Evolutionary conservation across 768 basidiomycete genomes (phyloP).

Genomic region (Terana coerulea): DNA sequence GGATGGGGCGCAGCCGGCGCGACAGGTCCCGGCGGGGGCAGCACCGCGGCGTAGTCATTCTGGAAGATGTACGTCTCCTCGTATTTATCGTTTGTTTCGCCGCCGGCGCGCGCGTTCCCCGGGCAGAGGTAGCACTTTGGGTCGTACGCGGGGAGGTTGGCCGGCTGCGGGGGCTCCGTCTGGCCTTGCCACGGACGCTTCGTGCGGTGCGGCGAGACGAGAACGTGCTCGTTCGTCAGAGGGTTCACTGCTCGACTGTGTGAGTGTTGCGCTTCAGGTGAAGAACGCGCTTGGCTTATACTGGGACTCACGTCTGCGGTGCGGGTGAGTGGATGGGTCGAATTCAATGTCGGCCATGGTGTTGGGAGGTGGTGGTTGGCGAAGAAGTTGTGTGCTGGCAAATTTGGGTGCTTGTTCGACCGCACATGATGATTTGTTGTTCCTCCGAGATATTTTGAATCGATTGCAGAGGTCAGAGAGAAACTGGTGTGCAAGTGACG

Average conservation of each 20-base stretch:
- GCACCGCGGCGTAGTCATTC: slow-evolving; percentile 82
- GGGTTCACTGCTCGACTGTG: slow-evolving; percentile 64
- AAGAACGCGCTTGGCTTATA: background rate
- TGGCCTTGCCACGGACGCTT: slow-evolving; percentile 93
- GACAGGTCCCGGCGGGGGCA: slow-evolving; percentile 49
- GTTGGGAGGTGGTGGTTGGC: background rate
- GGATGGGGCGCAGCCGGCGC: slow-evolving; percentile 55
- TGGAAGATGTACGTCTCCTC: slow-evolving; percentile 64
- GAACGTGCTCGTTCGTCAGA: slow-evolving; percentile 67
- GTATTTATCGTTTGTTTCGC: slow-evolving; percentile 64
- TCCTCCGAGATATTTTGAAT: background rate
- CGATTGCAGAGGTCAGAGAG: no score
- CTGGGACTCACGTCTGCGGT: slow-evolving; percentile 57
- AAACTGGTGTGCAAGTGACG: background rate
- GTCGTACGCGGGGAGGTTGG: slow-evolving; percentile 60
- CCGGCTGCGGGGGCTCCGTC: slow-evolving; percentile 58
- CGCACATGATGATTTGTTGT: background rate
- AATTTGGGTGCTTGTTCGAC: background rate
- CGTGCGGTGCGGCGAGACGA: slow-evolving; percentile 87
- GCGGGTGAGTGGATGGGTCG: slow-evolving; percentile 60
- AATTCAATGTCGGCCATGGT: slow-evolving; percentile 36
- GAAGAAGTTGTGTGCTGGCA: background rate
- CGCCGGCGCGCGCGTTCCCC: slow-evolving; percentile 74
- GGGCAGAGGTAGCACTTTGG: slow-evolving; percentile 84
- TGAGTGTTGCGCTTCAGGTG: background rate